These are phyloP conservation scores for Cyberlindnera xylosilytica DNA, from an alignment of 805 yeast genomes.

Conservation along the genomic window DNA sequence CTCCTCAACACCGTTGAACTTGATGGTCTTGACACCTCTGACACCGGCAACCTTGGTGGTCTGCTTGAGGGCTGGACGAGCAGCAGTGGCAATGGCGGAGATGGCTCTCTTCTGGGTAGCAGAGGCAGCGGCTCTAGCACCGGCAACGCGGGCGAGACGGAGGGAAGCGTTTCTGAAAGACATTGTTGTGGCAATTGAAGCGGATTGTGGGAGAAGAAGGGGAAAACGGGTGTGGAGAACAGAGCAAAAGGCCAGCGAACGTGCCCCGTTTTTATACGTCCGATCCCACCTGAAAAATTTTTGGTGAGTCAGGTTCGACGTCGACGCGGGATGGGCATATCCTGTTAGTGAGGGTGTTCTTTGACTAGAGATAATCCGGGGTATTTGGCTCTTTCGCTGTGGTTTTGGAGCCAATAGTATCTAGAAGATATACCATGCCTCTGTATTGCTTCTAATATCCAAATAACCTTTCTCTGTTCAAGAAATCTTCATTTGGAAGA, in stretches of 20 bases:
- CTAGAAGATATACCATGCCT: too few species aligned
- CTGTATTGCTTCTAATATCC: too few species aligned
- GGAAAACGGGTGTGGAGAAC: neutral
- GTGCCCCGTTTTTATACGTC: constrained; percentile 1
- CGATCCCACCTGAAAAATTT: constrained; percentile 2
- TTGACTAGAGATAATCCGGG: too few species aligned
- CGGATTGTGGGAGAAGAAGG: neutral
- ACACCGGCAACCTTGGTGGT: constrained; percentile 52
- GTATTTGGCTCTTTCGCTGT: too few species aligned
- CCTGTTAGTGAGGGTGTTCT: too few species aligned
- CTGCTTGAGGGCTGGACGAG: constrained; percentile 58
- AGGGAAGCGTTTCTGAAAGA: constrained; percentile 45
- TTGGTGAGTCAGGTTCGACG: constrained; percentile 1
- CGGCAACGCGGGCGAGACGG: constrained; percentile 48
- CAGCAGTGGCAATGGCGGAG: constrained; percentile 45
- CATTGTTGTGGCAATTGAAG: constrained; percentile 21
- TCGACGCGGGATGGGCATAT: neutral
- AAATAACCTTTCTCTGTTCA: too few species aligned
- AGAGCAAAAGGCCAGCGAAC: constrained; percentile 1
- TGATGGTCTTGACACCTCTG: constrained; percentile 95
- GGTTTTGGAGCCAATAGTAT: too few species aligned
- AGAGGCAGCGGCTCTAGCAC: constrained; percentile 33
- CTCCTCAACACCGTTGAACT: constrained; percentile 95
- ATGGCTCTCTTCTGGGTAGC: constrained; percentile 56
- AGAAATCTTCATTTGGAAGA: too few species aligned